Evolutionary conservation across 495 filamentous ascomycete genomes (phyloP).

Genomic region (Penicillium alfredii): DNA sequence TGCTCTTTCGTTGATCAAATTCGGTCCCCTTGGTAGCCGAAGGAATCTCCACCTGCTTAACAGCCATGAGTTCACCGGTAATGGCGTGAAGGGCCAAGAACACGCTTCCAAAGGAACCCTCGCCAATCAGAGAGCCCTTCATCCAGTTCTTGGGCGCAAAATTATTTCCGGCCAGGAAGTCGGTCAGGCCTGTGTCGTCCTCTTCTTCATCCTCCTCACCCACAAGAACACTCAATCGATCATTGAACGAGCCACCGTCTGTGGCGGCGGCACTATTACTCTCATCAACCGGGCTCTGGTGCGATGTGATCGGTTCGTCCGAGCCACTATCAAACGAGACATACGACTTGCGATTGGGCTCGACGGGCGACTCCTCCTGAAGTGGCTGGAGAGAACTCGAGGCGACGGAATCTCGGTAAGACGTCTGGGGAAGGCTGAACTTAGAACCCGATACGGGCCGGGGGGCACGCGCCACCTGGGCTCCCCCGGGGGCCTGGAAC

Average conservation of each 20-base stretch:
- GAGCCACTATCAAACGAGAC: slow-evolving; percentile 88
- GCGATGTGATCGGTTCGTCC: slow-evolving; percentile 63
- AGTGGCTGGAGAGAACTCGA: slow-evolving; percentile 82
- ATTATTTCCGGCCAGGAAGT: slow-evolving; percentile 83
- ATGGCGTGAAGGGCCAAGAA: slow-evolving; percentile 96
- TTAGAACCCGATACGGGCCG: slow-evolving; percentile 60
- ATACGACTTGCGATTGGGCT: slow-evolving; percentile 91
- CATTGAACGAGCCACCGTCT: slow-evolving; percentile 61
- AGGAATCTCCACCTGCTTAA: slow-evolving; percentile 96
- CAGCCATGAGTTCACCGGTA: slow-evolving; percentile 94
- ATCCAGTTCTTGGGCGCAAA: slow-evolving; percentile 98
- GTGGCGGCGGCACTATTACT: slow-evolving; percentile 63
- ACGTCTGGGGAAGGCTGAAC: slow-evolving; percentile 50
- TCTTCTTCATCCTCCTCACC: slow-evolving; percentile 81
- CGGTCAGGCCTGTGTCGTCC: slow-evolving; percentile 68
- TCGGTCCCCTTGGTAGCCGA: slow-evolving; percentile 69
- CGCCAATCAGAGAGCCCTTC: slow-evolving; percentile 94
- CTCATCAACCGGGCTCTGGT: slow-evolving; percentile 80
- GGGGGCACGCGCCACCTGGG: slow-evolving; percentile 36
- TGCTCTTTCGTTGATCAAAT: slow-evolving; percentile 86
- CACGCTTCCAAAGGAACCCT: slow-evolving; percentile 94
- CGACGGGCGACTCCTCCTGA: slow-evolving; percentile 85
- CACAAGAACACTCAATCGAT: slow-evolving; percentile 55
- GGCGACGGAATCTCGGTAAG: slow-evolving; percentile 78
- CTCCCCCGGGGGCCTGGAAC: slow-evolving; percentile 57